Conservation (phyloP, 257 asterid genomes). For the Rehmannia glutinosa region DNA sequence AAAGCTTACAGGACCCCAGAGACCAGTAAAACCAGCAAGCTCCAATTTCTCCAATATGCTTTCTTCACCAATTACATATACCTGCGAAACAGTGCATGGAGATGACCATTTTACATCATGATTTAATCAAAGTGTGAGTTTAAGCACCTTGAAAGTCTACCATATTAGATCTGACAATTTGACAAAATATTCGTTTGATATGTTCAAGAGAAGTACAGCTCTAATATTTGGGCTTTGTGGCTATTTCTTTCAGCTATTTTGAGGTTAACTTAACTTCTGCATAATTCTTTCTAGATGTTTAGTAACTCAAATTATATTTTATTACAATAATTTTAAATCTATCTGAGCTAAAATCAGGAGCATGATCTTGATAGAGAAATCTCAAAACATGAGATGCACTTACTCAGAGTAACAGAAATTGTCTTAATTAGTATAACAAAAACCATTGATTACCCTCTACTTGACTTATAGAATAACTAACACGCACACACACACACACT, state of each 20-base stretch:
- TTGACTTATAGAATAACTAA: neutral
- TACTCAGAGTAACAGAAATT: neutral
- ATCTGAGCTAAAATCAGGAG: neutral
- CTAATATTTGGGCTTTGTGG: constrained; percentile 6
- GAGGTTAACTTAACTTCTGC: neutral
- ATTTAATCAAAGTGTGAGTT: neutral
- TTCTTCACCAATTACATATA: constrained; percentile 89
- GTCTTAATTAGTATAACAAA: neutral
- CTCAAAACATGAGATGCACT: neutral
- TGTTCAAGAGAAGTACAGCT: neutral
- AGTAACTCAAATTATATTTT: neutral
- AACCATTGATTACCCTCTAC: neutral
- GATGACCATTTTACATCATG: constrained; percentile 13
- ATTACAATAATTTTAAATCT: neutral
- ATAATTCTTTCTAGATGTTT: neutral
- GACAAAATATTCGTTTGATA: neutral
- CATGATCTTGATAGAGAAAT: neutral
- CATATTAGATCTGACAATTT: neutral
- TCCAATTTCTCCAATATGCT: constrained; percentile 82
- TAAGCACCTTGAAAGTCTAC: neutral
- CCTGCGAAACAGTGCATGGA: constrained; percentile 44
- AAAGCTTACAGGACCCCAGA: constrained; percentile 89
- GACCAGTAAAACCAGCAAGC: constrained; percentile 71
- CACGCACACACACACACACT: neutral
- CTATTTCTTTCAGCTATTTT: constrained; percentile 6